Base-by-base conservation (phyloP, 2,329 filamentous ascomycete genomes). In the Xylaria sp. region DNA sequence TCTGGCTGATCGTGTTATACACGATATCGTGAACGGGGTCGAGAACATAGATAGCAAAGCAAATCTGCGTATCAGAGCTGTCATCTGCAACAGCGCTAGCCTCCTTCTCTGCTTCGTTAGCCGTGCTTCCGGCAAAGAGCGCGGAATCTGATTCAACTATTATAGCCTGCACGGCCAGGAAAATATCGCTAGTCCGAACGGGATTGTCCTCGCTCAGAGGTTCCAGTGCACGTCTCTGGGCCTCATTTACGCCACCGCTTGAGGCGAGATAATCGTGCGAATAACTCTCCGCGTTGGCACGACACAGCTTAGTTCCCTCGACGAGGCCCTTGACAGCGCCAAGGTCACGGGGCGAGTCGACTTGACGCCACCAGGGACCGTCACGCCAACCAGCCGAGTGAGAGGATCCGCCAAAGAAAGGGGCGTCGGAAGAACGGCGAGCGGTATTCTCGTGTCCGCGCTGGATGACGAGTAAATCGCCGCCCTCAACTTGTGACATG, bases 401-500 rank as follows among this genome's bases (percentile, higher is more conserved):
- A 6, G 84, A 83, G 31, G 83, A 79, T 31, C 86, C 80, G 49
- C 82, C 82, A 75, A 86, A 79, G 67, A 78, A 87, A 48, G 86
- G 86, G 67, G 85, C 86, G 57, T 92, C 85, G 1, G 89, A 89
- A 51, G 87, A 86, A 52, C 90, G 88, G 55, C 90, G 90, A 36
- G 89, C 90, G 56, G 90, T 88, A 58, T 91, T 93, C 81, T 98
- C 96, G 70, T 94, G 92, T 23, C 96, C 96, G 46, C 94, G 92
- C 82, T 99, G 96, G 69, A 98, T 90, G 64, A 99, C 96, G 63
- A 98, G 87, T 20, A 99, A 86, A 77, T 98, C 96, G 64, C 96
- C 96, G 72, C 96, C 96, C 82, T 99, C 96, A 55, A 99, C 96
- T 83, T 99, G 96, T n/a, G 94, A 89, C 96, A 99, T 99, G 77